Percentiles rank a stretch among this genome's conserved stretches.
Evolutionary conservation across 2,329 filamentous ascomycete species (phyloP).

Genomic region (Tolypocladium inflatum): DNA sequence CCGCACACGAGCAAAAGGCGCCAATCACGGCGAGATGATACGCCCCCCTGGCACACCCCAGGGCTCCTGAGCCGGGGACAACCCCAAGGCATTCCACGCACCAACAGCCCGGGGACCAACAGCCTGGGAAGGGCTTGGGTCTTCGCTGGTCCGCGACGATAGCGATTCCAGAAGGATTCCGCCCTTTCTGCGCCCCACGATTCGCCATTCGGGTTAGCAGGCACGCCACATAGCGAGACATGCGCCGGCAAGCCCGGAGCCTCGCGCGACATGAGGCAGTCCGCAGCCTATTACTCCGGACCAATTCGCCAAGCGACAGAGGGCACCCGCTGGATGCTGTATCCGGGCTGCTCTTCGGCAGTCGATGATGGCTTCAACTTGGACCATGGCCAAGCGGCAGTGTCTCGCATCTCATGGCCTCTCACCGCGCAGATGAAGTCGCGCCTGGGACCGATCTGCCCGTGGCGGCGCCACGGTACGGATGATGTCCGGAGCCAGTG

Average conservation of each 20-base stretch:
- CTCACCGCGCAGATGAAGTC: neutral
- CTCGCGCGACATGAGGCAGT: slow-evolving; percentile 3
- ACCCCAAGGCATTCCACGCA: slow-evolving; percentile 9
- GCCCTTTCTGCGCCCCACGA: slow-evolving; percentile 4
- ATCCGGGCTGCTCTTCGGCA: neutral
- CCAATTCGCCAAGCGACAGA: neutral
- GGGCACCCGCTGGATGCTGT: neutral
- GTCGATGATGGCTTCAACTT: neutral
- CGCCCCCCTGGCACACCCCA: slow-evolving; percentile 12
- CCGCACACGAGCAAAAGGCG: slow-evolving; percentile 15
- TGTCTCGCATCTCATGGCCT: neutral
- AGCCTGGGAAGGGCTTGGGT: slow-evolving; percentile 1
- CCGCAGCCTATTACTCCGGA: neutral
- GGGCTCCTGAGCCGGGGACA: slow-evolving; percentile 1
- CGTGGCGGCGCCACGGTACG: slow-evolving; percentile 1
- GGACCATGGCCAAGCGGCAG: neutral
- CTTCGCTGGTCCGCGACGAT: slow-evolving; percentile 5
- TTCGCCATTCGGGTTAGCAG: neutral
- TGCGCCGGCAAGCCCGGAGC: slow-evolving; percentile 9
- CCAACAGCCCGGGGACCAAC: slow-evolving; percentile 5
- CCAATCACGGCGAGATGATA: slow-evolving; percentile 22
- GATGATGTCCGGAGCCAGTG: neutral
- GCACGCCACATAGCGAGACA: neutral
- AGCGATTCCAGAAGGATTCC: slow-evolving; percentile 19
- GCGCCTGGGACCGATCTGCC: neutral